phyloP scores from a whole-genome alignment of 2,329 filamentous ascomycete genomes.

The Aspergillus viridinutans region DNA sequence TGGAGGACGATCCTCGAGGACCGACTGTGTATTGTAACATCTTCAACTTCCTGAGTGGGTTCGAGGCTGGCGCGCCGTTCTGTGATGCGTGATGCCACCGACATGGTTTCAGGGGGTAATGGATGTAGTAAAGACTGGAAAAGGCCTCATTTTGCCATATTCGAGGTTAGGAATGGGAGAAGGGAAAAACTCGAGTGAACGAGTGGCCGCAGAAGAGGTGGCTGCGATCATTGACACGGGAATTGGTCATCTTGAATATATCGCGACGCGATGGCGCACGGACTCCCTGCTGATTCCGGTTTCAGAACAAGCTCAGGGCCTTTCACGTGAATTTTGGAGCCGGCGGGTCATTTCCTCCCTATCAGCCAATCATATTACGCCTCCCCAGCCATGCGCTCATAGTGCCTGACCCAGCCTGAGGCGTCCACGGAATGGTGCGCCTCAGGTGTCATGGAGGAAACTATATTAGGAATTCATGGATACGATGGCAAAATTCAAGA shows the following conservation, averaged over 20 bases:
- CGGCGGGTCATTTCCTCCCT: background rate
- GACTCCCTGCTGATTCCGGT: background rate
- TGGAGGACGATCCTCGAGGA: background rate
- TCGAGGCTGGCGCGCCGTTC: background rate
- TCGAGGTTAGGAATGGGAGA: background rate
- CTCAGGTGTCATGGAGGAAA: background rate
- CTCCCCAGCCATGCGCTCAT: background rate
- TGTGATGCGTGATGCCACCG: background rate
- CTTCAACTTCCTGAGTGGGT: background rate
- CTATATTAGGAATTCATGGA: background rate
- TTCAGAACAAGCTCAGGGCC: background rate
- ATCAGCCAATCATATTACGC: background rate
- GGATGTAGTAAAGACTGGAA: background rate
- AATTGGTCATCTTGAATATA: background rate
- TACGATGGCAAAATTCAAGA: background rate
- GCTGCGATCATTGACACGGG: background rate
- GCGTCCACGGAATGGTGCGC: background rate
- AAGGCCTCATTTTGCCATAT: background rate
- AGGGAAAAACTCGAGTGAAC: background rate
- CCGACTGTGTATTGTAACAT: background rate
- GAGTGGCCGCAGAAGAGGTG: background rate
- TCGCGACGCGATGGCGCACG: background rate
- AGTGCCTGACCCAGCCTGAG: background rate
- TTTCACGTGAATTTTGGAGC: background rate
- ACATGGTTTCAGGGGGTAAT: conserved; percentile 4